Evolutionary conservation across 2,329 filamentous ascomycete species (phyloP).

Genomic region (Colletotrichum sp.): DNA sequence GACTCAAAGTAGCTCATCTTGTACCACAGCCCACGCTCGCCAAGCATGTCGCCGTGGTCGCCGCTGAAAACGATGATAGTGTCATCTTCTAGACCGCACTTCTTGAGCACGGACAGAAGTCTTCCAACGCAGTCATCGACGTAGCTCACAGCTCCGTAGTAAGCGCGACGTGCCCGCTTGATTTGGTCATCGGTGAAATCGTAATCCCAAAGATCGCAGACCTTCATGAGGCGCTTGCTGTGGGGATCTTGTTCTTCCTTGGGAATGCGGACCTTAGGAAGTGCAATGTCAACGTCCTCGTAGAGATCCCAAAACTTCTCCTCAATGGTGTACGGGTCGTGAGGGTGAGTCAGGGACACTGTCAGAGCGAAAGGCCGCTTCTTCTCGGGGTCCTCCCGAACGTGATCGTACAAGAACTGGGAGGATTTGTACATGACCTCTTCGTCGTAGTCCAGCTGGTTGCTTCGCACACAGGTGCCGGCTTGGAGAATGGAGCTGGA

Average conservation of each 20-base stretch:
- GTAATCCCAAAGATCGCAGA: slow-evolving; percentile 85
- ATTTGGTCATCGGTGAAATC: slow-evolving; percentile 86
- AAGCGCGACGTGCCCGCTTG: slow-evolving; percentile 83
- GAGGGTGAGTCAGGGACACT: slow-evolving; percentile 90
- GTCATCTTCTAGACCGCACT: slow-evolving; percentile 80
- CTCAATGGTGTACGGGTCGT: slow-evolving; percentile 94
- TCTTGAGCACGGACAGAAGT: slow-evolving; percentile 77
- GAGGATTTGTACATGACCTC: slow-evolving; percentile 92
- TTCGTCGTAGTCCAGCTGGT: slow-evolving; percentile 95
- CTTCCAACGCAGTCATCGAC: slow-evolving; percentile 92
- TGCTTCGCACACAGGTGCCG: slow-evolving; percentile 86
- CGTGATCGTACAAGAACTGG: slow-evolving; percentile 90
- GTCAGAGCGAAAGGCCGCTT: slow-evolving; percentile 86
- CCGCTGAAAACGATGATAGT: slow-evolving; percentile 93
- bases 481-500: slow-evolving; percentile 92
- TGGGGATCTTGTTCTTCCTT: slow-evolving; percentile 86
- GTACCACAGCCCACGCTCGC: slow-evolving; percentile 91
- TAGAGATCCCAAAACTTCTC: slow-evolving; percentile 94
- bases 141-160: slow-evolving; percentile 93
- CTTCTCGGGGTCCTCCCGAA: slow-evolving; percentile 75
- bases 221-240: slow-evolving; percentile 84
- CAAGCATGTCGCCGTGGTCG: slow-evolving; percentile 95
- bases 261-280: slow-evolving; percentile 79
- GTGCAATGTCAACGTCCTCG: slow-evolving; percentile 83
- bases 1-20: slow-evolving; percentile 98